Base-by-base conservation (phyloP, 78 protist genomes). In the Bodo saltans region DNA sequence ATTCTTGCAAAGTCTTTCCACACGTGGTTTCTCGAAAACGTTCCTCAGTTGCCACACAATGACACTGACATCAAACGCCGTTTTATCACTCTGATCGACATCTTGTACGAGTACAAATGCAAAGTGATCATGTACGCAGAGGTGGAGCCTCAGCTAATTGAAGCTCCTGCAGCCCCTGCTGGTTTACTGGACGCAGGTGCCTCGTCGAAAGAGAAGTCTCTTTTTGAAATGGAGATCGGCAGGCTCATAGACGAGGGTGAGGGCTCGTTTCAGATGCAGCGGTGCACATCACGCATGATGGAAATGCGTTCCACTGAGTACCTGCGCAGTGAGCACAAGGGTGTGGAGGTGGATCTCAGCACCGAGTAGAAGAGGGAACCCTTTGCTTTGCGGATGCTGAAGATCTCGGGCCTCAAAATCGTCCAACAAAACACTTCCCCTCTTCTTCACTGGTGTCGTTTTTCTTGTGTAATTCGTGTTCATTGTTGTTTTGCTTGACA, bases 231-330 rank as follows among this genome's bases (percentile, higher is more conserved):
- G n/a, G n/a, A n/a, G n/a, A n/a, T n/a, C n/a, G 17, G n/a, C 3
- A 27, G 3, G n/a, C n/a, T 28, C 71, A 68, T 68, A 2, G n/a
- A 68, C 71, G 25, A 2, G 12, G 34, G 17, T 2, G 71, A 28
- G 71, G n/a, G 3, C 71, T 12, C 3, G 35, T 27, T 27, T 2
- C 71, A 68, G 27, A n/a, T 33, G 60, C 75, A 47, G 81, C n/a
- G 84, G 73, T 28, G 84, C n/a, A 86, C 90, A 27, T 88, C 93
- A 0, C 86, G 98, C 17, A 28, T 95, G 17, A 83, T 78, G 25
- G 97, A 95, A 68, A 93, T 95, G 96, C 94, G 91, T 86, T 71
- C 95, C 27, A 88, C 83, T 1, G 70, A 68, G 40, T 94, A 94
- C 70, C 82, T 92, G 42, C 71, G 4, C 23, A 2, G 23, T 2